These are phyloP conservation scores for Balansia obtecta DNA, from an alignment of 2,329 filamentous ascomycete species.

Conservation along the genomic window DNA sequence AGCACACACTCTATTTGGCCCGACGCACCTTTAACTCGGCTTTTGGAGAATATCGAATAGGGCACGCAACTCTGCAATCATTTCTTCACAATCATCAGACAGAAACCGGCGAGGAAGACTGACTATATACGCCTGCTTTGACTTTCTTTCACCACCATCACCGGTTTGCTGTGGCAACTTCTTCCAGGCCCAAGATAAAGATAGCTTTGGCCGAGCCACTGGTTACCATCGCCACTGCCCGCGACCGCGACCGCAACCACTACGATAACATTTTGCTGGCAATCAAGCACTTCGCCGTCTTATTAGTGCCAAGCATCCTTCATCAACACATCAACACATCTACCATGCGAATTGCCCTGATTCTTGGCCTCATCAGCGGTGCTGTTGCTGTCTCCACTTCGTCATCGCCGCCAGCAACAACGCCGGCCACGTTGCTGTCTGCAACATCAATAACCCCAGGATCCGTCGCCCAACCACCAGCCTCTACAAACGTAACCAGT, in stretches of 20 bases:
- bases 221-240: no score
- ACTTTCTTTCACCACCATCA: no score
- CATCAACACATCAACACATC: not conserved
- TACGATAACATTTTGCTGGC: not conserved
- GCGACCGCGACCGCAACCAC: no score
- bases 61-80: not conserved
- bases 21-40: not conserved
- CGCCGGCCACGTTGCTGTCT: not conserved
- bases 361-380: constrained; percentile 8
- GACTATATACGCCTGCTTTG: no score
- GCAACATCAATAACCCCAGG: not conserved
- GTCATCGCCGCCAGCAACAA: not conserved
- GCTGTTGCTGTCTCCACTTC: constrained; percentile 9
- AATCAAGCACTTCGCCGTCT: not conserved
- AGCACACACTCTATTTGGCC: not conserved
- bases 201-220: no score
- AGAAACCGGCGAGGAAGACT: no score
- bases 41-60: not conserved
- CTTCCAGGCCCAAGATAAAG: no score
- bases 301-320: not conserved
- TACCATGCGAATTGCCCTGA: constrained; percentile 11
- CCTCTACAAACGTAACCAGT: constrained; percentile 1
- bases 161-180: no score
- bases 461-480: not conserved
- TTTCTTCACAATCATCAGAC: not conserved